Evolutionary conservation across 257 asterid species (phyloP).

Genomic region (Gentiana straminea): DNA sequence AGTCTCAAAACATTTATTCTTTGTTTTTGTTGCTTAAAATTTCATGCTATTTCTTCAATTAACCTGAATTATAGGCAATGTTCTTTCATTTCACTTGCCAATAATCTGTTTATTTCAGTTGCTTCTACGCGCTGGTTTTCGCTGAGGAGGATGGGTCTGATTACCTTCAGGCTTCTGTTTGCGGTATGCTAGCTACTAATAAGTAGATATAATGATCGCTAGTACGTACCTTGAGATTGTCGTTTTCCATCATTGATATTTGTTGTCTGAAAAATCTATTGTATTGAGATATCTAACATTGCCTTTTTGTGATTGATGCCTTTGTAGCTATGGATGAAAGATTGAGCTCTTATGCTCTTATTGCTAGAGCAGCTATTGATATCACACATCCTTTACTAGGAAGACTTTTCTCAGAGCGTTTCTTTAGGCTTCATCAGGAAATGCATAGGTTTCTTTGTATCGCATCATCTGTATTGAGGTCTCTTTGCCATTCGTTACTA

Average conservation of each 20-base stretch:
- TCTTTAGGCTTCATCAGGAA: constrained; percentile 76
- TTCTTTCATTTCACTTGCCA: constrained; percentile 14
- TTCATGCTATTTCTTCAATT: neutral
- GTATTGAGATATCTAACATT: constrained; percentile 7
- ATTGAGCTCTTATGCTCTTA: constrained; percentile 86
- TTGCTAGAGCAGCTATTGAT: constrained; percentile 86
- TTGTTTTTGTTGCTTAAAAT: neutral
- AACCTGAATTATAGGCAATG: constrained; percentile 8
- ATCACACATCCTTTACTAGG: constrained; percentile 57
- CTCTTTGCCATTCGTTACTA: too few species aligned
- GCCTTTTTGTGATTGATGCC: constrained; percentile 8
- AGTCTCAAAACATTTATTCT: constrained; percentile 6
- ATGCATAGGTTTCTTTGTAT: neutral
- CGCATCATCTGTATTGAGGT: too few species aligned
- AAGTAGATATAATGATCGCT: too few species aligned
- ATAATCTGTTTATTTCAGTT: constrained; percentile 35
- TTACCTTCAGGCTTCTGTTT: constrained; percentile 67
- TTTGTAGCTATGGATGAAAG: constrained; percentile 96
- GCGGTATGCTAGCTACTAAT: constrained; percentile 31
- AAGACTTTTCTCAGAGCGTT: constrained; percentile 54
- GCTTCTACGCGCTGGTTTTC: constrained; percentile 68
- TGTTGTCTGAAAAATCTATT: neutral
- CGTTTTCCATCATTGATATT: too few species aligned
- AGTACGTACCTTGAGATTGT: too few species aligned
- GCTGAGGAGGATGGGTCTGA: constrained; percentile 53